These are phyloP conservation scores for Litsea cubeba DNA, from an alignment of 164 flowering plant species.

Conservation along the genomic window DNA sequence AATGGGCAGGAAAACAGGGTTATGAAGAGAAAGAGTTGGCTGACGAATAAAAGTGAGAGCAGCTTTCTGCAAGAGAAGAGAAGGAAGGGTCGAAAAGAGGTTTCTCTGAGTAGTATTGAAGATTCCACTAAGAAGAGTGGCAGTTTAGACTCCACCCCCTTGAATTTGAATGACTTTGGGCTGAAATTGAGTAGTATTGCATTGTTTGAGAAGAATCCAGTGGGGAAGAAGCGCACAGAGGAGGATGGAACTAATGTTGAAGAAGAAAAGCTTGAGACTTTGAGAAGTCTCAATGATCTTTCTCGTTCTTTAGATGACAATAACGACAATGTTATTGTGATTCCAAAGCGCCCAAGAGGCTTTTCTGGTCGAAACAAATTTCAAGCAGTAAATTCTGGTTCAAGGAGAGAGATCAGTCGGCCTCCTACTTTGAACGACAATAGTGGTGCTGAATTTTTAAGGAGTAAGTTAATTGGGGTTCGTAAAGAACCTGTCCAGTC, in stretches of 20 bases:
- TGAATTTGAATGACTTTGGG: slow-evolving; percentile 7
- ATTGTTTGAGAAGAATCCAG: slow-evolving; percentile 8
- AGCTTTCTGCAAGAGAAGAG: slow-evolving; percentile 20
- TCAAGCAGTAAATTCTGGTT: slow-evolving; percentile 9
- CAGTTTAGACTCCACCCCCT: slow-evolving; percentile 13
- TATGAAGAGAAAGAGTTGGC: slow-evolving; percentile 29
- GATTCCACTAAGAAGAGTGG: slow-evolving; percentile 24
- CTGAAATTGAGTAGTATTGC: slow-evolving; percentile 13
- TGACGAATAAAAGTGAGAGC: slow-evolving; percentile 1
- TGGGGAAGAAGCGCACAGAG: neutral
- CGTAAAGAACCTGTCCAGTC: slow-evolving; percentile 13
- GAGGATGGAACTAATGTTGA: slow-evolving; percentile 3
- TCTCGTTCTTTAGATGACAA: slow-evolving; percentile 34
- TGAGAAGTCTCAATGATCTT: slow-evolving; percentile 23
- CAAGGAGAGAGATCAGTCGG: neutral
- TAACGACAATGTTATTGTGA: slow-evolving; percentile 32
- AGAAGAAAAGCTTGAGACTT: slow-evolving; percentile 7
- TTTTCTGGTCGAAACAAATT: slow-evolving; percentile 49
- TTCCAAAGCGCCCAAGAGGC: slow-evolving; percentile 69
- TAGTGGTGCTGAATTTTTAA: slow-evolving; percentile 19
- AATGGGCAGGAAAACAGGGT: slow-evolving; percentile 4
- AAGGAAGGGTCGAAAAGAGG: slow-evolving; percentile 46
- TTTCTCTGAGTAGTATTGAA: slow-evolving; percentile 37
- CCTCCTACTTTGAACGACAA: slow-evolving; percentile 6
- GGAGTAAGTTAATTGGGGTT: slow-evolving; percentile 20